Evolutionary conservation across 768 basidiomycete genomes (phyloP), one percentile per base, ranked within the genome.

Genomic region (Paxillus involutus): DNA sequence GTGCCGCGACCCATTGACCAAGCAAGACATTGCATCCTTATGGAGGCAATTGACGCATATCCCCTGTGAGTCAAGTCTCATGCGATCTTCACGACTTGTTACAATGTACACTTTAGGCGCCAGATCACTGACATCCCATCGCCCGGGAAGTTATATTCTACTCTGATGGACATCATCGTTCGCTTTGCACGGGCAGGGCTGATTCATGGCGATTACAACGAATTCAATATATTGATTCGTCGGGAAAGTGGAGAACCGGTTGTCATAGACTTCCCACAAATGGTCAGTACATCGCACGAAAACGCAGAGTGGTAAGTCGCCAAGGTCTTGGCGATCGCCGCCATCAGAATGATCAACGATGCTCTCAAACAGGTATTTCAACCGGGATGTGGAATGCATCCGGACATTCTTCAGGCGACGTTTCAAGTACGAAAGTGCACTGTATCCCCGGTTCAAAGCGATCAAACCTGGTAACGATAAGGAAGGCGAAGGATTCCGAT

Each of bases 131-230:
- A 90, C 52, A 77, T 95, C 13, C 83, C 88, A 7, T 88, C 89
- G 2, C 94, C 96, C 0, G 93, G 93, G 39, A 88, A 86, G 58
- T 80, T 98, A 19, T 98, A 98, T 72, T 94, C 94, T 1, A 74
- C 77, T 16, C 77, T 98, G 43, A 98, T 98, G 97, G 92, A 94
- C 69, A 77, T 98, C 56, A 94, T 98, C 66, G 93, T 98, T 53
- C 91, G 94, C 49, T 89, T 98, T 64, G 95, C 96, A 6, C 85
- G 83, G 36, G 85, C 89, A 14, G 97, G 97, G 6, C 81, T 99
- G n/a, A 98, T 99, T 48, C 97, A 99, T 64, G 95, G 97, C 40
- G 97, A 99, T 63, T 99, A 91, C 74, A 99, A 99, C 73, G 97
- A 99, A 67, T 99, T 98, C 77, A 98, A 99, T 71, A 94, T 99